Conservation (phyloP, 1,284 basidiomycete species). For the Cutaneotrichosporon spelunceum region DNA sequence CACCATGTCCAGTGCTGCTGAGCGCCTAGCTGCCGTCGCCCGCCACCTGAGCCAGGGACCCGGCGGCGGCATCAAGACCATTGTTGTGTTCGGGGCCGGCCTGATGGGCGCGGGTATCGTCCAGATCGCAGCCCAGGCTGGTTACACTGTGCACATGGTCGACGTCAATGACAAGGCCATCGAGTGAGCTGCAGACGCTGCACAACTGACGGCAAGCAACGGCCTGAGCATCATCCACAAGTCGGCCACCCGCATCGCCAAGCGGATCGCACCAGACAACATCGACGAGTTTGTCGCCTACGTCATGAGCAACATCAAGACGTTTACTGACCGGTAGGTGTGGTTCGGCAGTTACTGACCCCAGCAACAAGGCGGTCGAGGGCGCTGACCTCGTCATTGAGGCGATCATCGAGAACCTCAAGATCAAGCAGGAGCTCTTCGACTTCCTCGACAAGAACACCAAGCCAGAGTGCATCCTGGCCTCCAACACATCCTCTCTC, state of each 20-base stretch:
- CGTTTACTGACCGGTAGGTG: conserved; percentile 55
- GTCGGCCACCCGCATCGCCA: conserved; percentile 56
- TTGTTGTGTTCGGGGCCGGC: conserved; percentile 54
- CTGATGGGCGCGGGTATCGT: conserved; percentile 58
- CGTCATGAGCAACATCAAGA: conserved; percentile 54
- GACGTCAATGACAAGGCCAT: conserved; percentile 52
- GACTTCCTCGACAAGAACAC: conserved; percentile 53
- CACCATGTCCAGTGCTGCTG: background rate
- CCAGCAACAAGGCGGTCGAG: conserved; percentile 51
- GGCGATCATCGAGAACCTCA: conserved; percentile 59
- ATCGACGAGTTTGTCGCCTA: conserved; percentile 45
- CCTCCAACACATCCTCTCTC: conserved; percentile 58
- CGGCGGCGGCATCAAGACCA: conserved; percentile 31
- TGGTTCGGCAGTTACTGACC: background rate
- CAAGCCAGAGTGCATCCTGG: conserved; percentile 52
- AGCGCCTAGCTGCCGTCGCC: background rate
- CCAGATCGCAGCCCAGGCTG: conserved; percentile 55
- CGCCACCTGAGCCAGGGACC: conserved; percentile 9
- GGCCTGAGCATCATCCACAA: conserved; percentile 57
- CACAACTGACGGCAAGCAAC: conserved; percentile 50
- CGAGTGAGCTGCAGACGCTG: conserved; percentile 23
- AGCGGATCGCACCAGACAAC: conserved; percentile 54
- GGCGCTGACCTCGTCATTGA: conserved; percentile 58
- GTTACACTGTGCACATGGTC: conserved; percentile 50
- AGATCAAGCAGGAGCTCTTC: conserved; percentile 58